Evolutionary conservation across 345 rosid genomes (phyloP), one percentile per base, ranked within the genome.

Genomic region (Microthlaspi erraticum): DNA sequence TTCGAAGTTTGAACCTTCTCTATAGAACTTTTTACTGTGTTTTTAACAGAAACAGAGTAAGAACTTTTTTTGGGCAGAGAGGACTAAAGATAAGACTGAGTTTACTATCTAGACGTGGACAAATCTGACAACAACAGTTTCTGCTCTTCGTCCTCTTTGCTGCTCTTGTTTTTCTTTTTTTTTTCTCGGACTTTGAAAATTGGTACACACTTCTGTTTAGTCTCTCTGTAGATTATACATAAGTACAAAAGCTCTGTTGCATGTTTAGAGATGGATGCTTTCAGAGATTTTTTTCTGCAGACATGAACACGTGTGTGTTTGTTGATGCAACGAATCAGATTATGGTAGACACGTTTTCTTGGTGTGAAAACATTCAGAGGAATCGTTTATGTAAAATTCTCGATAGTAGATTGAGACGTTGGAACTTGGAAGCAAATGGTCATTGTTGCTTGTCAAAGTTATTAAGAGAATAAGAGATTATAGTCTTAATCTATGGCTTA

Each of bases 41-140:
- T 59, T 74, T 75, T 74, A 53, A 68, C 58, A 62, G 58, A 60
- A 58, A 41, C 29, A 52, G 46, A 66, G 72, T 75, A 61, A 68
- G 68, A 67, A 61, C 10, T 6, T 57, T 7, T 20, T 1, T 3
- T 26, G 3, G 4, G 52, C 73, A 60, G 48, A 60, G 48, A 66
- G 42, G 73, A 66, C 78, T 66, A 66, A 75, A 75, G 69, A 60
- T 75, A 66, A 75, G 73, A 68, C 64, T 68, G 64, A 60, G 74
- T 61, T 33, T 74, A 66, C 73, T 12, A 11, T 68, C 57, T 26
- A 18, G 34, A 68, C 69, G 63, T 68, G 69, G 73, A 61, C 69
- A 61, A 52, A 44, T 75, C 64, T 75, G 78, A 75, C 63, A 68
- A 60, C n/a, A 68, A 61, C 70, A 61, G 64, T 61, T 53, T 52